Percentiles rank a stretch among this genome's conserved stretches.
Evolutionary conservation across 2,329 filamentous ascomycete genomes (phyloP).

Genomic region (Aureobasidium lini): DNA sequence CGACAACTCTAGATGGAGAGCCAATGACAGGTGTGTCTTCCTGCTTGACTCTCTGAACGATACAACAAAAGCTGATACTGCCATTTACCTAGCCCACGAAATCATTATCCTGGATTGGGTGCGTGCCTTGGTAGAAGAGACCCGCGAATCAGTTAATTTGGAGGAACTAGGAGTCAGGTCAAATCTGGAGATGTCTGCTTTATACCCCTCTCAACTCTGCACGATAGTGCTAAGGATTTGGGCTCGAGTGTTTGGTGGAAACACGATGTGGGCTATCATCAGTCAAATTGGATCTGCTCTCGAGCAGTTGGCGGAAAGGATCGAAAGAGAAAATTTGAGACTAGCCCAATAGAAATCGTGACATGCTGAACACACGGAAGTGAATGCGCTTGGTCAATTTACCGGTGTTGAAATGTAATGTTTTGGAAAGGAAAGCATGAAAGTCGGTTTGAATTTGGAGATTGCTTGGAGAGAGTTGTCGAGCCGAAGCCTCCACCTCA

Average conservation of each 20-base stretch:
- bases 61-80: not conserved
- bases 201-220: conserved; percentile 24
- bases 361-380: too few relatives aligned
- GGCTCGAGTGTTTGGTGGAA: conserved; percentile 35
- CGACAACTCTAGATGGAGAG: conserved; percentile 27
- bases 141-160: conserved; percentile 13
- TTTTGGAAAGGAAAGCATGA: too few relatives aligned
- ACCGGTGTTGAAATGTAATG: too few relatives aligned
- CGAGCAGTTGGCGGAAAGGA: not conserved
- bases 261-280: conserved; percentile 37
- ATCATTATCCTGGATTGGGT: conserved; percentile 30
- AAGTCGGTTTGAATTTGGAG: too few relatives aligned
- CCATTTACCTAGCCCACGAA: conserved; percentile 18
- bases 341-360: not conserved
- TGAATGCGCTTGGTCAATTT: too few relatives aligned
- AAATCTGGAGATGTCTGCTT: conserved; percentile 21
- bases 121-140: conserved; percentile 36
- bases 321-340: not conserved
- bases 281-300: conserved; percentile 29
- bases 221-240: conserved; percentile 35
- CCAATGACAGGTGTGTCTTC: not conserved
- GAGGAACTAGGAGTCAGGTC: conserved; percentile 26
- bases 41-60: not conserved
- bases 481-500: not conserved
- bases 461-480: too few relatives aligned